These are phyloP conservation scores for Amanita subjunquillea DNA, from an alignment of 768 basidiomycete species.

Conservation along the genomic window DNA sequence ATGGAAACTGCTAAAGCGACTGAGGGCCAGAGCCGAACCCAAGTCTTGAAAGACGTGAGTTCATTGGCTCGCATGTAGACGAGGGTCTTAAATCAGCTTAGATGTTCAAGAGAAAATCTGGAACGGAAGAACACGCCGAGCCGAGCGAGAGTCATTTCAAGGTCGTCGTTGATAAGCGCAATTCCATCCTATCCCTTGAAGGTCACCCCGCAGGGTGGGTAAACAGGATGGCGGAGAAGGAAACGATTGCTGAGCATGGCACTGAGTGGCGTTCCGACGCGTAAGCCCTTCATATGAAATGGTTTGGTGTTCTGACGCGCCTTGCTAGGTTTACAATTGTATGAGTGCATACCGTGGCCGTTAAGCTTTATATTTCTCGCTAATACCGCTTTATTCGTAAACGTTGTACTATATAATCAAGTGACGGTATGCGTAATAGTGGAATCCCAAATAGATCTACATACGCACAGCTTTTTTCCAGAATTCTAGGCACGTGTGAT, in stretches of 20 bases:
- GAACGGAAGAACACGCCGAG: constrained; percentile 18
- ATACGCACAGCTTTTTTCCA: no score
- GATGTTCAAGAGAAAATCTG: constrained; percentile 51
- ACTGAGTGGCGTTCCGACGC: constrained; percentile 34
- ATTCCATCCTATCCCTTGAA: constrained; percentile 52
- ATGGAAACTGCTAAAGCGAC: constrained; percentile 49
- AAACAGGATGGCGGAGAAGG: constrained; percentile 39
- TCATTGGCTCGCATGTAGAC: not conserved
- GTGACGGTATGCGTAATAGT: not conserved
- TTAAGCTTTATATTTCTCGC: not conserved
- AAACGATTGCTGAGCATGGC: constrained; percentile 19
- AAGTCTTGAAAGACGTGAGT: constrained; percentile 53
- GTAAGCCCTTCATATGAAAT: constrained; percentile 14
- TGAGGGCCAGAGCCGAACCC: constrained; percentile 23
- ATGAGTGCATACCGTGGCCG: not conserved
- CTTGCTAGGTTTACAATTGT: not conserved
- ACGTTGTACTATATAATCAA: not conserved
- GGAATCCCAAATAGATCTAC: no score
- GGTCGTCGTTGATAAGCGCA: constrained; percentile 61
- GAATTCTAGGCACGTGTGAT: no score
- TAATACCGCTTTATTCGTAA: not conserved
- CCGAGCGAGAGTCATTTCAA: constrained; percentile 43
- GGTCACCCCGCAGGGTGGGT: constrained; percentile 70
- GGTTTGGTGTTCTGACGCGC: not conserved
- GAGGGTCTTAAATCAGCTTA: constrained; percentile 14